Conservation (phyloP, 108 stramenopile genomes). For the Skeletonema grethae region DNA sequence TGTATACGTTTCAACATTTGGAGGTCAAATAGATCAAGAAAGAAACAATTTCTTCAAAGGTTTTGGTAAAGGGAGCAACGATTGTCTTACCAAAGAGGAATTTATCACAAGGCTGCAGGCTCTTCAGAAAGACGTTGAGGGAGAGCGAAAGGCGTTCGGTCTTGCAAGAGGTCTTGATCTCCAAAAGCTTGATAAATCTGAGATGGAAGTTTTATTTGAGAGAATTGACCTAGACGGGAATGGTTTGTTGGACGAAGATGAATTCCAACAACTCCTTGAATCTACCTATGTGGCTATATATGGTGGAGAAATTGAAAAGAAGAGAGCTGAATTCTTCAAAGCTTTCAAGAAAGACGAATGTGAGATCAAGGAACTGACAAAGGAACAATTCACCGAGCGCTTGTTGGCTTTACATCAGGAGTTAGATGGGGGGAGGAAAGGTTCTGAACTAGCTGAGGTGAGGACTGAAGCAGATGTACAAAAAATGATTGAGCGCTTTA, state of each 20-base stretch:
- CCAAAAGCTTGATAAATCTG: constrained; percentile 7
- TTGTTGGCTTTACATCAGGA: constrained; percentile 43
- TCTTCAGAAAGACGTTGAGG: constrained; percentile 37
- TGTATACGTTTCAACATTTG: constrained; percentile 40
- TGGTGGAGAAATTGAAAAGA: constrained; percentile 35
- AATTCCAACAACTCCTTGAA: constrained; percentile 41
- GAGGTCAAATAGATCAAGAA: constrained; percentile 40
- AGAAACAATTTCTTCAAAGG: constrained; percentile 44
- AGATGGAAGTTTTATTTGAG: constrained; percentile 38
- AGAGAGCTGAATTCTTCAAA: constrained; percentile 43
- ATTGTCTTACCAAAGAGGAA: constrained; percentile 37
- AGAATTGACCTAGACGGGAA: constrained; percentile 36
- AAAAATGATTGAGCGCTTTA: constrained; percentile 36
- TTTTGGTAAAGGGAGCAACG: constrained; percentile 19
- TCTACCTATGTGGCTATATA: constrained; percentile 29
- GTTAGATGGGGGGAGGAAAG: constrained; percentile 35
- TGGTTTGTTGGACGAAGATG: constrained; percentile 36
- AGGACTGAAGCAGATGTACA: constrained; percentile 41
- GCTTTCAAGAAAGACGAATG: constrained; percentile 15
- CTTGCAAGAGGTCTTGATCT: constrained; percentile 38
- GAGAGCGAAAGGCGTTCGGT: constrained; percentile 42
- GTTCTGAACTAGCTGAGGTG: constrained; percentile 44
- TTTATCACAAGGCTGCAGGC: constrained; percentile 31
- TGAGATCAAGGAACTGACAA: constrained; percentile 27
- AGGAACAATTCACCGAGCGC: constrained; percentile 45